Percentiles rank a stretch among this genome's conserved stretches.
Conservation (phyloP, 208 protist genomes). For the Vickermania spadyakhi region DNA sequence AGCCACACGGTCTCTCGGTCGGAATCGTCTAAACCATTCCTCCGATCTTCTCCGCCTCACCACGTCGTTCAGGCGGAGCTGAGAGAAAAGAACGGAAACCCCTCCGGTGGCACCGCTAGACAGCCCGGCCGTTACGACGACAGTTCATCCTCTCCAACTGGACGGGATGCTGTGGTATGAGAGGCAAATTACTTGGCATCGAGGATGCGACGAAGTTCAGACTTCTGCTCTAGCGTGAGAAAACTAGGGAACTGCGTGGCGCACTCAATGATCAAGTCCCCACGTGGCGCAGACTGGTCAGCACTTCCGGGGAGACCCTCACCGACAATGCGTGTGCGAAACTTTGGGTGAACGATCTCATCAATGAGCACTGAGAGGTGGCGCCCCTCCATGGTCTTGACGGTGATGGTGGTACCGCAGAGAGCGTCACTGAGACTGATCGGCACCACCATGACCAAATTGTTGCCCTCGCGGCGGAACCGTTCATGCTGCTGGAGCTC, state of each 20-base stretch:
- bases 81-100: too few species aligned
- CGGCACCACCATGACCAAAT: slow-evolving; percentile 52
- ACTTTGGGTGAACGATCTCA: slow-evolving; percentile 79
- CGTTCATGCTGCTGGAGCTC: slow-evolving; percentile 54
- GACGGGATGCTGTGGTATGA: too few species aligned
- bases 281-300: slow-evolving; percentile 27
- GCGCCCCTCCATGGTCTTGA: slow-evolving; percentile 69
- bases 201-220: slow-evolving; percentile 69
- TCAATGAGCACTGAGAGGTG: slow-evolving; percentile 73
- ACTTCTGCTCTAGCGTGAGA: slow-evolving; percentile 81
- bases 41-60: too few species aligned
- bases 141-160: background rate
- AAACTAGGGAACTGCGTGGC: slow-evolving; percentile 73
- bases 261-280: slow-evolving; percentile 77
- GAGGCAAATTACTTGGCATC: slow-evolving; percentile 47
- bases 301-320: slow-evolving; percentile 41
- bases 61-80: too few species aligned
- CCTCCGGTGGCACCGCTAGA: too few species aligned
- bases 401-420: slow-evolving; percentile 74
- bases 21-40: too few species aligned
- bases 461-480: slow-evolving; percentile 78
- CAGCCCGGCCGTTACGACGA: too few species aligned
- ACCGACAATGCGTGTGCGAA: slow-evolving; percentile 62
- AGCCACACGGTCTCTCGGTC: too few species aligned
- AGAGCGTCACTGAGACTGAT: slow-evolving; percentile 77